Evolutionary conservation across 1,139 yeast species (phyloP).

Genomic region (Magnusiomyces magnusii): DNA sequence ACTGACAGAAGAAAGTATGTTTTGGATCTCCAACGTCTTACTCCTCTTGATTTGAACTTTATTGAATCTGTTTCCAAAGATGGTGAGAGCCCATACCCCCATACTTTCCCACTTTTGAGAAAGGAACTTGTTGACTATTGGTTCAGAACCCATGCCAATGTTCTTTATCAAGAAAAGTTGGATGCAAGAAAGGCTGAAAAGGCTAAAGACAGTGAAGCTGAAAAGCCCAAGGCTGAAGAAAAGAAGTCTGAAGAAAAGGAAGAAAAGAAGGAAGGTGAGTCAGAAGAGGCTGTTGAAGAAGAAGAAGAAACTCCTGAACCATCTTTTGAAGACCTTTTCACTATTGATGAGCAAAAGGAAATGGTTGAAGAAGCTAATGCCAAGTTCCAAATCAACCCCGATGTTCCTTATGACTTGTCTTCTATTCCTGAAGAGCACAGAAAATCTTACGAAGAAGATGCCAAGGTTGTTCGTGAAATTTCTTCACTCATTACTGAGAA

Average conservation of each 20-base stretch:
- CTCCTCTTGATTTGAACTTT: constrained; percentile 79
- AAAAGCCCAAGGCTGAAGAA: neutral
- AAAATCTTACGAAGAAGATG: constrained; percentile 42
- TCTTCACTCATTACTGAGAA: constrained; percentile 53
- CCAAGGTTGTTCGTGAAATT: constrained; percentile 58
- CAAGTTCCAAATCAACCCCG: constrained; percentile 64
- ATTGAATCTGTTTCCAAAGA: constrained; percentile 47
- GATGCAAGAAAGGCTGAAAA: constrained; percentile 18
- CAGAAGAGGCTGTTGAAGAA: constrained; percentile 30
- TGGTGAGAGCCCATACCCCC: constrained; percentile 60
- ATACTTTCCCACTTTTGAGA: constrained; percentile 68
- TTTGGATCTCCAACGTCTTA: constrained; percentile 73
- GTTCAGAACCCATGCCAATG: constrained; percentile 55
- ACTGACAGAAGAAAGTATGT: constrained; percentile 79
- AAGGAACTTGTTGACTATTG: constrained; percentile 86
- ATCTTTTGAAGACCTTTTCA: constrained; percentile 35
- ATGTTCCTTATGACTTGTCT: constrained; percentile 48
- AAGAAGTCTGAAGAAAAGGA: constrained; percentile 14
- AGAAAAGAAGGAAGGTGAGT: constrained; percentile 15
- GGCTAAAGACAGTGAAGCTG: constrained; percentile 16
- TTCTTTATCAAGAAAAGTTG: constrained; percentile 44
- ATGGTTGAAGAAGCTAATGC: constrained; percentile 51
- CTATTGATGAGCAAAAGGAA: constrained; percentile 22
- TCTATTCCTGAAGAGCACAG: constrained; percentile 36
- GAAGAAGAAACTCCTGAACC: constrained; percentile 41